A percentile compares a stretch with the other conserved stretches of the same genome.
Evolutionary conservation across 768 basidiomycete species (phyloP).

Genomic region (Leucocoprinus leucothites): DNA sequence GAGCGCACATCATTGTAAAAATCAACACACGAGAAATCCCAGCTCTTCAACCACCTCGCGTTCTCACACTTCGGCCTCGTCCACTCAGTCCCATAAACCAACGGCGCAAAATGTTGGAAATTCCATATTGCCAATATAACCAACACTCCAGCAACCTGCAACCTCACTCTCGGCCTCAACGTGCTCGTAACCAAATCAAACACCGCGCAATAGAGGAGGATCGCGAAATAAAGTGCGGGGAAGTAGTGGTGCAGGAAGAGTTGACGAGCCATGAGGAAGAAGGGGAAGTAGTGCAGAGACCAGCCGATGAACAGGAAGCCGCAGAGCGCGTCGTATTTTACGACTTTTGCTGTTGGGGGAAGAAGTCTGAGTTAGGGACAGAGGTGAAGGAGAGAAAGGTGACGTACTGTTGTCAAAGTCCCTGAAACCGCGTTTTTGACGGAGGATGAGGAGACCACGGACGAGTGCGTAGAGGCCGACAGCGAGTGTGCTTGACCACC

Average conservation of each 20-base stretch:
- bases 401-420: slow-evolving; percentile 90
- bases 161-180: slow-evolving; percentile 68
- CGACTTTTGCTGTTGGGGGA: slow-evolving; percentile 64
- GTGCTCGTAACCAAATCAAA: slow-evolving; percentile 87
- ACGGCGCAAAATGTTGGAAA: slow-evolving; percentile 74
- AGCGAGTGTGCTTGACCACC: slow-evolving; percentile 81
- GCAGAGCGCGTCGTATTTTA: slow-evolving; percentile 88
- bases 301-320: slow-evolving; percentile 93
- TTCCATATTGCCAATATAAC: slow-evolving; percentile 74
- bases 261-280: slow-evolving; percentile 96
- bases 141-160: slow-evolving; percentile 79
- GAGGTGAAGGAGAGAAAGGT: not conserved
- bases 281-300: slow-evolving; percentile 92
- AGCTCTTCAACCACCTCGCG: slow-evolving; percentile 86
- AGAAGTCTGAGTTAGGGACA: not conserved
- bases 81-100: slow-evolving; percentile 86
- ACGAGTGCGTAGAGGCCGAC: slow-evolving; percentile 64
- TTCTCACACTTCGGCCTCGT: slow-evolving; percentile 73
- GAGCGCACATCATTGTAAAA: slow-evolving; percentile 62
- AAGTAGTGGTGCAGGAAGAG: slow-evolving; percentile 98
- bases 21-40: slow-evolving; percentile 93
- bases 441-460: slow-evolving; percentile 79
- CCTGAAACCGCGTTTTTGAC: slow-evolving; percentile 85
- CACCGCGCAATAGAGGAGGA: slow-evolving; percentile 68
- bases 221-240: slow-evolving; percentile 93